These are phyloP conservation scores for Usnea hakonensis DNA, from an alignment of 495 filamentous ascomycete genomes.

Conservation along the genomic window DNA sequence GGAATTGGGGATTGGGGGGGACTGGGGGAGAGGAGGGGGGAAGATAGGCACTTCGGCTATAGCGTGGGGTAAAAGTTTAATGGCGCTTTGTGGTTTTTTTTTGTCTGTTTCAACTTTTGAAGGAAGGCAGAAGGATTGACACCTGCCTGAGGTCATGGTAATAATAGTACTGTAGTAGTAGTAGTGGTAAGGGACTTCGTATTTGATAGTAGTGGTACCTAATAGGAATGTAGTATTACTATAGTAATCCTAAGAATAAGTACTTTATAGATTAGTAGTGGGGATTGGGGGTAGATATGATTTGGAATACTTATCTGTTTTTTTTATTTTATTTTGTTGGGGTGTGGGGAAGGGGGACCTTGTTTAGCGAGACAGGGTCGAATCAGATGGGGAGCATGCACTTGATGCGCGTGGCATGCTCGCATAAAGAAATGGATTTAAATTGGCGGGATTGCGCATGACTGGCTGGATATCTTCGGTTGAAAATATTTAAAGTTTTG, in stretches of 20 bases:
- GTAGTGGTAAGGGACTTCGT: too few relatives aligned
- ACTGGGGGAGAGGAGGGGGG: not conserved
- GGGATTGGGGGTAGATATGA: too few relatives aligned
- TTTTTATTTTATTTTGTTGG: constrained; percentile 4
- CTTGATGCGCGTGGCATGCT: constrained; percentile 16
- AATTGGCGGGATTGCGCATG: constrained; percentile 2
- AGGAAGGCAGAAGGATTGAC: too few relatives aligned
- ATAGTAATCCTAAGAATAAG: too few relatives aligned
- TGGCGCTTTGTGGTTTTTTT: not conserved
- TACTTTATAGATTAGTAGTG: too few relatives aligned
- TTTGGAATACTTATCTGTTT: not conserved
- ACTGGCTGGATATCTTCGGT: not conserved
- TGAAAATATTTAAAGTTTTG: not conserved
- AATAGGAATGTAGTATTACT: too few relatives aligned
- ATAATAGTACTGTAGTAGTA: too few relatives aligned
- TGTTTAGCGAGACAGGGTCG: not conserved
- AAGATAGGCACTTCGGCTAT: too few relatives aligned
- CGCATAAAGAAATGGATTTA: not conserved
- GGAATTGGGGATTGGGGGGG: too few relatives aligned
- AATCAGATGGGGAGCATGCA: not conserved
- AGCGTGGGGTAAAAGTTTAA: not conserved
- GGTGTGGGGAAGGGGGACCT: constrained; percentile 3
- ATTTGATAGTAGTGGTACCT: too few relatives aligned
- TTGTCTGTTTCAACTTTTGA: too few relatives aligned
- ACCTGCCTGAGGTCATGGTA: too few relatives aligned